These are phyloP conservation scores for Sporothrix globosa DNA, from an alignment of 2,329 filamentous ascomycete species.

Conservation along the genomic window DNA sequence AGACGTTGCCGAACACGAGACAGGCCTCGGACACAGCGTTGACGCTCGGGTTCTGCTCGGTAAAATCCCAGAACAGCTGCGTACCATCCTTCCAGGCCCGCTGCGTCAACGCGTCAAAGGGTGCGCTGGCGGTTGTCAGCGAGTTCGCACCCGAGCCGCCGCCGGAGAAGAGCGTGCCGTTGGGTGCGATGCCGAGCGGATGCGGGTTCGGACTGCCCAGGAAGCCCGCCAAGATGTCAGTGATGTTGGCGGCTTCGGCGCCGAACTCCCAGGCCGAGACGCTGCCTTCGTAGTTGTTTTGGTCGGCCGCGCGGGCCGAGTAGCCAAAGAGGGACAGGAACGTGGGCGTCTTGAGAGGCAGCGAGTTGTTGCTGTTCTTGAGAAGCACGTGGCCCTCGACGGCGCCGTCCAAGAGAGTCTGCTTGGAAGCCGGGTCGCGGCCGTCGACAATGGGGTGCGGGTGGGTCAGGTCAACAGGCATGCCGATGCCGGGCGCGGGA, in stretches of 20 bases:
- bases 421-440: constrained; percentile 51
- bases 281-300: constrained; percentile 47
- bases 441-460: constrained; percentile 60
- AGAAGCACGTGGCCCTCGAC: constrained; percentile 66
- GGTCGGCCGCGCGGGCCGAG: constrained; percentile 55
- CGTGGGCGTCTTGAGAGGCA: constrained; percentile 57
- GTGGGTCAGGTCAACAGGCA: constrained; percentile 53
- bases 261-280: constrained; percentile 48
- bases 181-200: constrained; percentile 43
- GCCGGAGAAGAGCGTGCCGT: constrained; percentile 51
- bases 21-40: constrained; percentile 63
- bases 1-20: constrained; percentile 66
- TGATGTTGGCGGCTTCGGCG: constrained; percentile 41
- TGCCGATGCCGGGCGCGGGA: constrained; percentile 54
- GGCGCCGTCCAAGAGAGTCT: constrained; percentile 57
- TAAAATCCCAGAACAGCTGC: constrained; percentile 62
- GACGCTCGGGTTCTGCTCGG: constrained; percentile 52
- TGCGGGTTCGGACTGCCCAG: not conserved
- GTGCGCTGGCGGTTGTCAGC: constrained; percentile 51
- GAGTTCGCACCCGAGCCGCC: constrained; percentile 45
- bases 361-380: constrained; percentile 60
- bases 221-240: constrained; percentile 27
- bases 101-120: constrained; percentile 58
- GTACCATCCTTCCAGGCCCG: constrained; percentile 60
- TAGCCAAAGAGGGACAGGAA: constrained; percentile 65